These are phyloP conservation scores for Aspergillus puulaauensis DNA, from an alignment of 2,329 filamentous ascomycete species.

Conservation along the genomic window DNA sequence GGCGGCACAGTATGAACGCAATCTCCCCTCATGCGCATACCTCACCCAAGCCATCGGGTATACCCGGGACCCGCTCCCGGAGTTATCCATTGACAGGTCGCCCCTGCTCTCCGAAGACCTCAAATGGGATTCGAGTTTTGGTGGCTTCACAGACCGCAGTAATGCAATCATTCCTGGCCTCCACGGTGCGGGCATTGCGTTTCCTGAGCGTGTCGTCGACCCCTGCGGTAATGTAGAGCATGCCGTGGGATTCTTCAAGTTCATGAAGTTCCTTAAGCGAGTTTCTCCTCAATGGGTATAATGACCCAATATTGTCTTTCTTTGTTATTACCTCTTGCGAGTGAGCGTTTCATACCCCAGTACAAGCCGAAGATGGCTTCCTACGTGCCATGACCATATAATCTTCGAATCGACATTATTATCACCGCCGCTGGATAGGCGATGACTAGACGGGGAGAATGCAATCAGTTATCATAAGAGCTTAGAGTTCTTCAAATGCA, in stretches of 20 bases:
- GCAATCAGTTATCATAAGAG: background rate
- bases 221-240: constrained; percentile 61
- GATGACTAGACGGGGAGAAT: background rate
- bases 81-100: constrained; percentile 39
- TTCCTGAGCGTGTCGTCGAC: constrained; percentile 61
- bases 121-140: constrained; percentile 36
- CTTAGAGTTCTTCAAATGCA: background rate
- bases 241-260: constrained; percentile 65
- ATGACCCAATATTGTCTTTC: background rate
- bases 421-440: background rate
- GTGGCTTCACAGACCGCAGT: constrained; percentile 49
- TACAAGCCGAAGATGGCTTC: background rate
- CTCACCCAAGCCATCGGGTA: constrained; percentile 63
- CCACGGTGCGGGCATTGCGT: constrained; percentile 64
- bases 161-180: constrained; percentile 50
- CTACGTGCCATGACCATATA: background rate
- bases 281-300: constrained; percentile 53
- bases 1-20: constrained; percentile 44
- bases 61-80: constrained; percentile 50
- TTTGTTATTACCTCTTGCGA: background rate
- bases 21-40: constrained; percentile 52
- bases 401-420: background rate
- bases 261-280: constrained; percentile 62
- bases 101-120: constrained; percentile 17
- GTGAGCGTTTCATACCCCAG: background rate